Evolutionary conservation across 139 green algal genomes (phyloP), one percentile per base, ranked within the genome.

Genomic region (Chlorella sp.): DNA sequence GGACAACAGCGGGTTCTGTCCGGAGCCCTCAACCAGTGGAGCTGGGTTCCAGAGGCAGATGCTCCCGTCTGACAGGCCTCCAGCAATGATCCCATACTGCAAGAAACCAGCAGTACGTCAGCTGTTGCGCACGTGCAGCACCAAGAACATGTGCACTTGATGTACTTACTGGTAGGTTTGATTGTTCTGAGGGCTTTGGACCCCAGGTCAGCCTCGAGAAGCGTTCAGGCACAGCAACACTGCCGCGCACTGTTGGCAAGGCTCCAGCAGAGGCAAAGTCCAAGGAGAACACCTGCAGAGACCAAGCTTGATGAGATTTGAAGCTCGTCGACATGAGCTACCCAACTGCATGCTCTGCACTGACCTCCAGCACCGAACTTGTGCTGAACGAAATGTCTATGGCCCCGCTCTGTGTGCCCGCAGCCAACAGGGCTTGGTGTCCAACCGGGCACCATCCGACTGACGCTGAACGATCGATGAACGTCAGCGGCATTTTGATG

Each of bases 21-120:
- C 31, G 6, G 78, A 75, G 42, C 74, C 74, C 34, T 98, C 86
- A 22, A 75, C 77, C 2, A 55, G 10, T 26, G 17, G 42, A 55
- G 86, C 82, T 5, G 95, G 91, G 77, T 98, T 89, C 91, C 93
- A 99, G 34, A 99, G 70, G 35, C 79, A 88, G 5, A 99, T 85
- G 2, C 80, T 88, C 35, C 95, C 95, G 66, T 98, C 93, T 5
- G 88, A 81, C 26, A 98, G 86, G 22, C 93, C 95, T 27, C 95
- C 95, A 24, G 94, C 95, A 67, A 99, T 77, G n/a, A 98, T 75
- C 3, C 95, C 93, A 32, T 88, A 75, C 91, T 96, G 87, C 69
- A 80, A n/a, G n/a, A n/a, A n/a, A n/a, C n/a, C n/a, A n/a, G n/a
- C 23, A 29, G 31, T 23, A 51, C 29, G 66, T 3, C 30, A 50